These are phyloP conservation scores for Sordaria brevicollis DNA, from an alignment of 495 filamentous ascomycete species.

Conservation along the genomic window DNA sequence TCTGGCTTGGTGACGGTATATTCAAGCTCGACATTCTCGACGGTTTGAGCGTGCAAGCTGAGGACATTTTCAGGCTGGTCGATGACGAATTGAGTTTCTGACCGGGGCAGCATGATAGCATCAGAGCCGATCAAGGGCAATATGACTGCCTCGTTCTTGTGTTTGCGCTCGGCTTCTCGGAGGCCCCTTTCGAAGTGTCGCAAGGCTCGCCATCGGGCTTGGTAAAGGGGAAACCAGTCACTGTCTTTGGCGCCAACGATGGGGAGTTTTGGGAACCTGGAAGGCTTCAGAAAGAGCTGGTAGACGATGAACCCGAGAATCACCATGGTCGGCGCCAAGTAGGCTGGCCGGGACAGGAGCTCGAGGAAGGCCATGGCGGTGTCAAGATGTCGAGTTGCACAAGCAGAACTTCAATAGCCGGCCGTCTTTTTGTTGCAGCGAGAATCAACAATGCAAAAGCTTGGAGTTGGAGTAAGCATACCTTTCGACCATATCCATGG, in stretches of 20 bases:
- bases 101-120: slow-evolving; percentile 29
- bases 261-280: slow-evolving; percentile 20
- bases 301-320: slow-evolving; percentile 17
- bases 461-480: neutral
- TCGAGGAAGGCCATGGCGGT: slow-evolving; percentile 2
- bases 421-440: neutral
- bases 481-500: neutral
- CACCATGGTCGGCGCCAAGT: slow-evolving; percentile 15
- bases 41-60: slow-evolving; percentile 17
- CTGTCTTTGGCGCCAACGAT: slow-evolving; percentile 20
- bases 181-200: slow-evolving; percentile 22
- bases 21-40: slow-evolving; percentile 26
- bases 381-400: neutral
- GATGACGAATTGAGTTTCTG: slow-evolving; percentile 29
- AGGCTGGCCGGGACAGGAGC: slow-evolving; percentile 12
- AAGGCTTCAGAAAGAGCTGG: slow-evolving; percentile 13
- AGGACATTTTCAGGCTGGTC: slow-evolving; percentile 36
- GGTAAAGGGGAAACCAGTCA: slow-evolving; percentile 28
- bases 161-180: slow-evolving; percentile 14
- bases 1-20: slow-evolving; percentile 25
- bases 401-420: neutral
- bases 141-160: slow-evolving; percentile 16
- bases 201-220: slow-evolving; percentile 24
- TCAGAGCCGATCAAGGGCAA: slow-evolving; percentile 16
- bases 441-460: neutral